Conservation (phyloP, 306 rosid species). For the Urtica urens region DNA sequence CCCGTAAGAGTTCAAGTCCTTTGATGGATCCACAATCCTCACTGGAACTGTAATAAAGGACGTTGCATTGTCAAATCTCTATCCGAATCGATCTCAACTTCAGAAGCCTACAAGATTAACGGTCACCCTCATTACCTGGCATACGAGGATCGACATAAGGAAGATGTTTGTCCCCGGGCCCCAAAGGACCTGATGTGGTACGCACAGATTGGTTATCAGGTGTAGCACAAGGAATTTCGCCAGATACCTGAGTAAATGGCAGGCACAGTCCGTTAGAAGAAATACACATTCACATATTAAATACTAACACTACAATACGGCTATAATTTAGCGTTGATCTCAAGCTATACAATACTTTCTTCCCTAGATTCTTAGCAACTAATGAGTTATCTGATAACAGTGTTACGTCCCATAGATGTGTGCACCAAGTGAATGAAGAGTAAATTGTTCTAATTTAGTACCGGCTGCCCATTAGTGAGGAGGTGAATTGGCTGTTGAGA, state of each 20-base stretch:
- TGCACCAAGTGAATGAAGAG: too few species aligned
- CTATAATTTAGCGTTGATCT: too few species aligned
- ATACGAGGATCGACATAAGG: slow-evolving; percentile 67
- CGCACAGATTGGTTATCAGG: slow-evolving; percentile 87
- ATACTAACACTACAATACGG: too few species aligned
- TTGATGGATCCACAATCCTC: slow-evolving; percentile 85
- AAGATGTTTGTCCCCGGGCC: slow-evolving; percentile 51
- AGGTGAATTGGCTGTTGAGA: slow-evolving; percentile 83
- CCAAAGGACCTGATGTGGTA: slow-evolving; percentile 91
- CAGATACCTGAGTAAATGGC: slow-evolving; percentile 51
- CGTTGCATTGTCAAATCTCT: slow-evolving; percentile 11
- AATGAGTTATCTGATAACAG: too few species aligned
- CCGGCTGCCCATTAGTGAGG: slow-evolving; percentile 79
- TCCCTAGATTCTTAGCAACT: too few species aligned
- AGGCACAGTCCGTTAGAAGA: background rate
- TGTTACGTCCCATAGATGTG: too few species aligned
- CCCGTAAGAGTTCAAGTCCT: slow-evolving; percentile 91
- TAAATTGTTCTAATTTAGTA: slow-evolving; percentile 19
- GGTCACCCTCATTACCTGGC: slow-evolving; percentile 50
- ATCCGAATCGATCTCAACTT: slow-evolving; percentile 12
- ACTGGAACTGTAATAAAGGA: slow-evolving; percentile 57
- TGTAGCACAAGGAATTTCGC: slow-evolving; percentile 82
- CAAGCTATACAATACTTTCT: too few species aligned
- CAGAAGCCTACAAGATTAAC: background rate
- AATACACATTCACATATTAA: background rate